Base-by-base conservation (phyloP, 2,329 filamentous ascomycete genomes). In the Pezizomycotina sp. region DNA sequence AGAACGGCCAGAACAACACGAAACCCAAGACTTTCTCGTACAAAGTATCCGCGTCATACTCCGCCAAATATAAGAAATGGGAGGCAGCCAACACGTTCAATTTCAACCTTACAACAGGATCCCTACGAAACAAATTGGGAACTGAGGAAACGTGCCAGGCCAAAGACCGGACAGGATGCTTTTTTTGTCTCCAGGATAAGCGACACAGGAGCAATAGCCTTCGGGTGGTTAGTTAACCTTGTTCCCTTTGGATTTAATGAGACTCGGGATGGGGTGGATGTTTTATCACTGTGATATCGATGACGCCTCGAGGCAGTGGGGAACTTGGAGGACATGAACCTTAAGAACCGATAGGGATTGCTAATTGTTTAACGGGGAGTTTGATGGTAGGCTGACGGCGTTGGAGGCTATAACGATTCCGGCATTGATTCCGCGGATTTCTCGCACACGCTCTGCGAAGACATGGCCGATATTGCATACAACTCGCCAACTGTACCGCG, bases 371-470 rank as follows among this genome's bases (percentile, higher is more conserved):
- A n/a, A 3, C 6, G 15, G 31, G 18, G 29, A 18, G 34, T 35
- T 13, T 35, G n/a, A n/a, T n/a, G n/a, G 27, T 23, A 48, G 47
- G 83, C 84, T 34, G 89, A 98, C 55, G 89, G 89, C 7, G 89
- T 98, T 0, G 89, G 89, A 30, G 89, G 89, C 22, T 98, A 89
- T 84, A 72, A 77, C 46, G 80, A 92, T 50, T 86, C 78, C 24
- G 83, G 83, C 27, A 76, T 98, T 34, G 84, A 98, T 53, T 84
- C 89, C 6, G 83, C 83, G 18, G 81, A 93, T 58, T 95, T 95
- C 58, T 89, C 86, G 3, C 86, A 95, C 56, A 80, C 78, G 25
- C 64, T 98, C 42, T 95, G 89, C 63, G 75, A 82, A 50, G 79
- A 92, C 58, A 95, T 95, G 83, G 81, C 83, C 2, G 65, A 73